Percentiles rank a stretch among this genome's conserved stretches.
These are phyloP conservation scores for Macadamia tetraphylla DNA, from an alignment of 164 flowering plant species.

Conservation along the genomic window DNA sequence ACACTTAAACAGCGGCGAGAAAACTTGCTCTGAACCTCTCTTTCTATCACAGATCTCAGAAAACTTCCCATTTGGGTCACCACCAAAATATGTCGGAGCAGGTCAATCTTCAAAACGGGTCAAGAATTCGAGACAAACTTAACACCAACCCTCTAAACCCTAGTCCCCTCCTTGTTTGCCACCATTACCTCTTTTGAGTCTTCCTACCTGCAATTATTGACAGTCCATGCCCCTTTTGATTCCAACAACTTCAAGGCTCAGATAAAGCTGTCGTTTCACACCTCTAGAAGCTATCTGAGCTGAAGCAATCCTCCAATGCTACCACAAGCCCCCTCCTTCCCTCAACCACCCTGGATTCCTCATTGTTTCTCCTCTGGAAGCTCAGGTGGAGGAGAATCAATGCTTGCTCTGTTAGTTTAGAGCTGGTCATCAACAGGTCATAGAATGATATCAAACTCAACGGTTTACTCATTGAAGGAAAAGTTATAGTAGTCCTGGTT, in stretches of 20 bases:
- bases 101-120: no score
- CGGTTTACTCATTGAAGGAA: constrained; percentile 46
- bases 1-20: no score
- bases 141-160: constrained; percentile 14
- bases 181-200: constrained; percentile 75
- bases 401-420: constrained; percentile 62
- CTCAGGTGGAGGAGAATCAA: constrained; percentile 92
- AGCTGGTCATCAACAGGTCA: constrained; percentile 52
- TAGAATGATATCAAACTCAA: constrained; percentile 72
- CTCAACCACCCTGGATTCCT: constrained; percentile 22
- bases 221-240: constrained; percentile 77
- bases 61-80: no score
- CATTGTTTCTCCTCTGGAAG: constrained; percentile 58
- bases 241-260: constrained; percentile 41
- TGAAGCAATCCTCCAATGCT: constrained; percentile 42
- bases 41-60: no score
- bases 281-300: constrained; percentile 55
- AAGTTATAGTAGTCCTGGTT: constrained; percentile 28
- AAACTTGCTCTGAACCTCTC: no score
- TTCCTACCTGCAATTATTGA: constrained; percentile 78
- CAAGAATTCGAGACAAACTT: no score
- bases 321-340: constrained; percentile 22
- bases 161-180: constrained; percentile 67
- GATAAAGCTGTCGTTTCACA: constrained; percentile 61
- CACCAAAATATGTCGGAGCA: no score